Base-by-base conservation (phyloP, 2,329 filamentous ascomycete genomes). In the Pseudogymnoascus sp. region DNA sequence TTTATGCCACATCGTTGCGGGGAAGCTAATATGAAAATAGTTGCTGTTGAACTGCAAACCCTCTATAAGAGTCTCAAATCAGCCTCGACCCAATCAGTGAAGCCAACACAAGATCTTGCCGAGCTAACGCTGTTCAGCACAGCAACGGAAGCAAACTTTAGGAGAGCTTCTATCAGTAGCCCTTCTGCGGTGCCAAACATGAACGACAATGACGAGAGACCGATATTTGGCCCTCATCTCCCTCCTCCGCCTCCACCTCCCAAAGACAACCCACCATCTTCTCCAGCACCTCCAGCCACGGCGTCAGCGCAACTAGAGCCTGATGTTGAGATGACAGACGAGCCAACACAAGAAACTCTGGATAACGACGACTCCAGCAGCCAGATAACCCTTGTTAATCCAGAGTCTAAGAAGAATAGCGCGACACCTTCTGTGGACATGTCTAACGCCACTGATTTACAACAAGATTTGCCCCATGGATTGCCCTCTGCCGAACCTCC, bases 41-140 rank as follows among this genome's bases (percentile, higher is more conserved):
- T 95, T 69, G 82, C 89, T n/a, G 79, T 81, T 60, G 87, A 92
- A 70, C 78, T 96, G 38, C 80, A 80, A 23, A 76, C 74, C 3
- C 75, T 96, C 0, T 96, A 95, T 68, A 72, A 80, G 8, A 80
- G 84, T 61, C 83, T 96, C 69, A 84, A 87, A 61, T 80, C 77
- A 1, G 84, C 86, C 1, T 75, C 81, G 3, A 76, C 79, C 38
- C 74, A 78, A 9, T 85, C 81, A 13, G 83, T 92, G 28, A 82
- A 79, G 41, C 91, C 91, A 1, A 84, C 85, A 3, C 85, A 88
- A 66, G 83, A 90, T 64, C 79, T 96, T 33, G 91, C 91, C 23
- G 86, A 90, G 57, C 81, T 92, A 37, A 91, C 91, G 0, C 77
- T 96, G 19, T 82, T 89, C 61, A 81, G 77, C 63, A 76, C 79